Evolutionary conservation across 202 grass and related monocot genomes (phyloP), one percentile per base, ranked within the genome.

Genomic region (Saccharum hybrid): DNA sequence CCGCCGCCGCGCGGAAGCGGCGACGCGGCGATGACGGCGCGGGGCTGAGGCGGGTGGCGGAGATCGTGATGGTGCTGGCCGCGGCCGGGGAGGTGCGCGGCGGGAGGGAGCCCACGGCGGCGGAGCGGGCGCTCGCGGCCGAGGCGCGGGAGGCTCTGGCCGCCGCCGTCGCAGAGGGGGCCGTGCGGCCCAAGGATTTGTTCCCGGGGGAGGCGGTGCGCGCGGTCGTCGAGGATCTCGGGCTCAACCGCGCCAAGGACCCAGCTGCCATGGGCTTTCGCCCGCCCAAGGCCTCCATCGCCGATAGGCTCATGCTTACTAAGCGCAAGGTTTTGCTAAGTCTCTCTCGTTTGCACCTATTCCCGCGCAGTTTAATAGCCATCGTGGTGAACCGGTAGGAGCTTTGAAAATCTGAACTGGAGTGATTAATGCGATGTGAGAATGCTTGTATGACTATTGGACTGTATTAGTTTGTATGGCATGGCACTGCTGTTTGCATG

Each of bases 11-110:
- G 71, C 18, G 26, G 87, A 92, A 92, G 90, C 63, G 90, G 67
- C 34, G 77, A 3, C 68, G 74, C 5, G 63, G 33, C 2, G 88
- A 71, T 2, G 82, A 78, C 0, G 68, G 74, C 26, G 73, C 72
- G 66, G 85, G 86, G 82, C 63, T 97, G 87, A 79, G 84, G 87
- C 76, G 91, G 54, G 91, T 97, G 79, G 91, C 94, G 60, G 91
- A 94, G 91, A 91, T 94, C 76, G 91, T 97, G 38, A 97, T 97
- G 91, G 87, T 94, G 67, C 89, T 97, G 60, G 88, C 94, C 34
- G 89, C 91, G 13, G 82, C 92, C 23, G 87, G 86, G 71, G 87
- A 93, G 87, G 80, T 88, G 89, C 63, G 94, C 15, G 94, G 89
- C 34, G 91, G 91, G 56, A 84, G 63, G 84, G 89, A 90, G 7